A percentile compares a stretch with the other conserved stretches of the same genome.
These are phyloP conservation scores for Herpotrichia juniperi DNA, from an alignment of 2,329 filamentous ascomycete species.

Conservation along the genomic window DNA sequence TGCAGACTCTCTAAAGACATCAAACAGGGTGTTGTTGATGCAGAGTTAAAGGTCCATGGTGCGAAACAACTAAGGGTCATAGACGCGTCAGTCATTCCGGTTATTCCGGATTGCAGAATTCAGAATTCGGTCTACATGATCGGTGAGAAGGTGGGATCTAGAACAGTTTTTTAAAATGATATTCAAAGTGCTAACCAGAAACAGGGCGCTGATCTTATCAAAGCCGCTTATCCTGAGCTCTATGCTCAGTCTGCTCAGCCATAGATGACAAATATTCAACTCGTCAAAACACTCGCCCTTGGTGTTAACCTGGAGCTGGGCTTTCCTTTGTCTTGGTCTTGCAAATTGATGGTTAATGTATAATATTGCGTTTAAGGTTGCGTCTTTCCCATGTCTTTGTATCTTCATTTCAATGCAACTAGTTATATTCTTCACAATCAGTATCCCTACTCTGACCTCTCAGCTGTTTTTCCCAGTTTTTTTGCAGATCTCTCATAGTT, in stretches of 20 bases:
- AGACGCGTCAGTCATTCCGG: conserved; percentile 24
- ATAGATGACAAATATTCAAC: neutral
- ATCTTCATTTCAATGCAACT: neutral
- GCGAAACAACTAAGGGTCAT: conserved; percentile 52
- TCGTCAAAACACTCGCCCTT: neutral
- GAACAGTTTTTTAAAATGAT: neutral
- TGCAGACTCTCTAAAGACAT: conserved; percentile 59
- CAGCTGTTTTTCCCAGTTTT: too few relatives aligned
- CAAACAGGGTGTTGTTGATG: conserved; percentile 37
- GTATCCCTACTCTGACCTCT: too few relatives aligned
- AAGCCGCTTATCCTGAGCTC: conserved; percentile 46
- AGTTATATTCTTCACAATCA: too few relatives aligned
- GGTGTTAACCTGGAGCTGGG: neutral
- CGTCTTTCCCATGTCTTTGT: neutral
- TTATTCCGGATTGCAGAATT: conserved; percentile 57
- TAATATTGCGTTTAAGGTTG: neutral
- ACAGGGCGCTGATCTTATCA: conserved; percentile 58
- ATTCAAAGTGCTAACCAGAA: conserved; percentile 53
- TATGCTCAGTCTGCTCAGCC: conserved; percentile 8
- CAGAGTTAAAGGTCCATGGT: conserved; percentile 23
- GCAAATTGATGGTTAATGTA: neutral
- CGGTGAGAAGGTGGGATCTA: conserved; percentile 64
- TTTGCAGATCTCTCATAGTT: too few relatives aligned
- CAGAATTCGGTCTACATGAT: conserved; percentile 60
- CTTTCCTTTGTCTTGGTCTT: too few relatives aligned